A percentile compares a stretch with the other conserved stretches of the same genome.
phyloP scores from a whole-genome alignment of 1,139 yeast species.

The Yamadazyma diospyri region DNA sequence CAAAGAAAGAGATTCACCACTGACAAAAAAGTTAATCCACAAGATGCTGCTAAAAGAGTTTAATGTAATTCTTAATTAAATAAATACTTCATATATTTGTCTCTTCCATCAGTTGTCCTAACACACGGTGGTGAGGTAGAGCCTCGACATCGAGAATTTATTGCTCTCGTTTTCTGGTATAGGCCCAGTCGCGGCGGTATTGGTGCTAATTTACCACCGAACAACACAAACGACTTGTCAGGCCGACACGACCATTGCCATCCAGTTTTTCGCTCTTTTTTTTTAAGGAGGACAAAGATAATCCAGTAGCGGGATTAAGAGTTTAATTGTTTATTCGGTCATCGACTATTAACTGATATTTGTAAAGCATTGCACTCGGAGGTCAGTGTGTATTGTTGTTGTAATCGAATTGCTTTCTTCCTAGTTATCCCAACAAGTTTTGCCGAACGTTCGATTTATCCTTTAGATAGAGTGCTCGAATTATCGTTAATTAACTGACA shows the following conservation, averaged over 20 bases:
- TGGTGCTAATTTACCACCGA: not conserved
- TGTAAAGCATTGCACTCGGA: too few species aligned
- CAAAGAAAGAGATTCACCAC: slow-evolving; percentile 98
- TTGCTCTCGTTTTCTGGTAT: too few species aligned
- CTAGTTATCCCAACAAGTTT: too few species aligned
- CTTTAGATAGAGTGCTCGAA: too few species aligned
- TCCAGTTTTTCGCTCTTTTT: slow-evolving; percentile 7
- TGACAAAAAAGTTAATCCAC: slow-evolving; percentile 95
- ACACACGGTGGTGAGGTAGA: too few species aligned
- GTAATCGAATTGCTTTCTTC: too few species aligned
- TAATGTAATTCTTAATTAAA: slow-evolving; percentile 7
- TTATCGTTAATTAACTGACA: too few species aligned
- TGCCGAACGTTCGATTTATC: too few species aligned
- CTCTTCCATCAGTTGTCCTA: not conserved
- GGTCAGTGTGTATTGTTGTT: too few species aligned
- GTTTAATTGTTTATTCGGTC: not conserved
- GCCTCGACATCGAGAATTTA: too few species aligned
- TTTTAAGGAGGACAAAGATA: slow-evolving; percentile 4
- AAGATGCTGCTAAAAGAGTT: slow-evolving; percentile 97
- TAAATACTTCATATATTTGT: slow-evolving; percentile 3
- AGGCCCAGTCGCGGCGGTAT: not conserved
- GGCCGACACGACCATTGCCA: slow-evolving; percentile 6
- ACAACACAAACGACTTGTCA: not conserved
- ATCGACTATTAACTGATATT: not conserved
- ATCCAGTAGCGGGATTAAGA: slow-evolving; percentile 1